phyloP scores from a whole-genome alignment of 345 rosid genomes.

The Rhizophora apiculata region DNA sequence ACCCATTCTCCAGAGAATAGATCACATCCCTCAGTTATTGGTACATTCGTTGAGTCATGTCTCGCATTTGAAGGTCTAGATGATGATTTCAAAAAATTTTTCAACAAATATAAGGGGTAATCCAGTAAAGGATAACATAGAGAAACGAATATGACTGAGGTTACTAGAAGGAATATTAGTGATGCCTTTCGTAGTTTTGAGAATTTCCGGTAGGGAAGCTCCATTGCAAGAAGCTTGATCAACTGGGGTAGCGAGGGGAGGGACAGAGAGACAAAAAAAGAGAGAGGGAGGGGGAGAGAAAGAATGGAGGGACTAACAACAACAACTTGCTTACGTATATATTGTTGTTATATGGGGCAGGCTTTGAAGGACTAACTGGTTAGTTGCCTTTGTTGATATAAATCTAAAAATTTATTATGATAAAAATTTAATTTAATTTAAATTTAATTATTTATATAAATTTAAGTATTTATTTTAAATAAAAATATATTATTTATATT shows the following conservation, averaged over 20 bases:
- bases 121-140: constrained; percentile 39
- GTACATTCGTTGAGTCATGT: background rate
- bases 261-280: background rate
- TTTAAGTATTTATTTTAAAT: too few relatives aligned
- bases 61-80: background rate
- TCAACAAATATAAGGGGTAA: constrained; percentile 21
- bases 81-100: constrained; percentile 8
- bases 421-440: too few relatives aligned
- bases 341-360: background rate
- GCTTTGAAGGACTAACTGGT: background rate
- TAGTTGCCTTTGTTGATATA: background rate
- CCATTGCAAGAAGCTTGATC: constrained; percentile 21
- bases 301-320: background rate
- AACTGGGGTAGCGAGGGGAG: constrained; percentile 5
- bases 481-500: too few relatives aligned
- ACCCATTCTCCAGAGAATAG: constrained; percentile 87
- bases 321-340: background rate
- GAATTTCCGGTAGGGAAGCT: constrained; percentile 19
- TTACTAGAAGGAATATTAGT: constrained; percentile 19
- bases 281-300: background rate
- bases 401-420: too few relatives aligned
- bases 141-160: constrained; percentile 32
- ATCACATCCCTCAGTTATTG: constrained; percentile 40
- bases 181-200: constrained; percentile 15
- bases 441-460: too few relatives aligned